phyloP scores from a whole-genome alignment of 768 basidiomycete species.

The Amanita subjunquillea region DNA sequence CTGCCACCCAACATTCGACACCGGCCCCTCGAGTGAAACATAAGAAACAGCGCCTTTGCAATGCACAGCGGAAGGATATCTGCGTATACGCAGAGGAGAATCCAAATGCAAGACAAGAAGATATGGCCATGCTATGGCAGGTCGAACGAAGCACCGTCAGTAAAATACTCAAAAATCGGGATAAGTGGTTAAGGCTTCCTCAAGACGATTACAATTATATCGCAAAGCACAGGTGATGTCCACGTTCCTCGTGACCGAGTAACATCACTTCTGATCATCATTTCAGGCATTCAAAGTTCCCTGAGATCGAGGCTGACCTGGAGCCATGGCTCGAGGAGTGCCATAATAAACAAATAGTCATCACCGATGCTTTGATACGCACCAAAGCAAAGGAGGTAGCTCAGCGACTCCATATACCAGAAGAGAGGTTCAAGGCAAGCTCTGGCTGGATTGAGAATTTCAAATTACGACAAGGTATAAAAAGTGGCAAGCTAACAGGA shows the following conservation, averaged over 20 bases:
- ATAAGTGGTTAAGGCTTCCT: constrained; percentile 68
- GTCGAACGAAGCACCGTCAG: constrained; percentile 92
- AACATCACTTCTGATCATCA: constrained; percentile 3
- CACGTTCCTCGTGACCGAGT: neutral
- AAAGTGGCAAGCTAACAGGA: constrained; percentile 49
- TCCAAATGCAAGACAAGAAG: constrained; percentile 70
- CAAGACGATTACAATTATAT: constrained; percentile 47
- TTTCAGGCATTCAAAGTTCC: constrained; percentile 69
- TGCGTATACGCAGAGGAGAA: constrained; percentile 56
- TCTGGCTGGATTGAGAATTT: constrained; percentile 91
- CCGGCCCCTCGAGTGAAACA: constrained; percentile 32
- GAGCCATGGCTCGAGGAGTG: constrained; percentile 49
- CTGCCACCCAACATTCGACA: constrained; percentile 11
- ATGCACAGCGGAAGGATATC: constrained; percentile 65
- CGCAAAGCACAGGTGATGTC: constrained; percentile 57
- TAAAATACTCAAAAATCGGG: constrained; percentile 81
- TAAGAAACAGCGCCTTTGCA: constrained; percentile 65
- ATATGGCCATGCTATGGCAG: constrained; percentile 65
- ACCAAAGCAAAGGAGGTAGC: constrained; percentile 63
- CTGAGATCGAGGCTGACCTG: constrained; percentile 61
- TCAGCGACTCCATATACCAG: constrained; percentile 38
- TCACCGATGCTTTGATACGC: constrained; percentile 59
- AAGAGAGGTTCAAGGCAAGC: constrained; percentile 84
- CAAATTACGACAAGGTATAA: constrained; percentile 73
- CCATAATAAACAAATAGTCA: constrained; percentile 29